phyloP scores from a whole-genome alignment of 2,329 filamentous ascomycete genomes.

The Venturia asperata region DNA sequence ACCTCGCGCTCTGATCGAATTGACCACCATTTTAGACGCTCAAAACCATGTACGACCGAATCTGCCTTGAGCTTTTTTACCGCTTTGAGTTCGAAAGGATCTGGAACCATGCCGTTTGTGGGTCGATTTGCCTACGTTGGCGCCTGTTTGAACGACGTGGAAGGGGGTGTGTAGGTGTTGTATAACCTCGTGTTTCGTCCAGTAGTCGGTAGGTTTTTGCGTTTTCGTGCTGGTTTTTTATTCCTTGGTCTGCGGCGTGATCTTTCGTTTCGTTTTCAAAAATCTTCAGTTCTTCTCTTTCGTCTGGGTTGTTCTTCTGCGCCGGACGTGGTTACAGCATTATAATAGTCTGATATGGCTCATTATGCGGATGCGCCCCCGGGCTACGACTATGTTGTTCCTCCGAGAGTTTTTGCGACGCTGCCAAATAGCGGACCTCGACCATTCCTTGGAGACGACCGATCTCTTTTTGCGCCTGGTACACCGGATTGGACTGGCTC shows the following conservation, averaged over 20 bases:
- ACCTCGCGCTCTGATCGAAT: conserved; percentile 2
- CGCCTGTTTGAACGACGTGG: not conserved
- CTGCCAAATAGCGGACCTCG: not conserved
- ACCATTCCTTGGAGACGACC: not conserved
- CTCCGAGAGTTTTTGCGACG: conserved; percentile 8
- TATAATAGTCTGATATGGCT: not conserved
- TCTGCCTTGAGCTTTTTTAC: not conserved
- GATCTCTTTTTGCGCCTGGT: not conserved
- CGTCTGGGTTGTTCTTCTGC: not conserved
- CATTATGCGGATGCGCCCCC: not conserved
- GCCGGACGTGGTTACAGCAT: not conserved
- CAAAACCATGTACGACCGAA: not conserved
- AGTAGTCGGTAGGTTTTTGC: not conserved
- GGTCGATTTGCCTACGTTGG: conserved; percentile 1
- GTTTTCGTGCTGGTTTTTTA: not conserved
- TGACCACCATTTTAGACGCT: conserved; percentile 9
- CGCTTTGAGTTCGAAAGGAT: conserved; percentile 1
- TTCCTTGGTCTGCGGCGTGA: not conserved
- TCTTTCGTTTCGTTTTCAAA: not conserved
- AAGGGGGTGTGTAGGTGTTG: not conserved
- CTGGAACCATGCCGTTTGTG: conserved; percentile 9
- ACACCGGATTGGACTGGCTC: not conserved
- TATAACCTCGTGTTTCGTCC: not conserved
- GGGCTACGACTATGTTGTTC: conserved; percentile 4
- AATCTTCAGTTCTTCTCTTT: not conserved